Conservation (phyloP, 768 basidiomycete genomes). For the Amanita muscaria region DNA sequence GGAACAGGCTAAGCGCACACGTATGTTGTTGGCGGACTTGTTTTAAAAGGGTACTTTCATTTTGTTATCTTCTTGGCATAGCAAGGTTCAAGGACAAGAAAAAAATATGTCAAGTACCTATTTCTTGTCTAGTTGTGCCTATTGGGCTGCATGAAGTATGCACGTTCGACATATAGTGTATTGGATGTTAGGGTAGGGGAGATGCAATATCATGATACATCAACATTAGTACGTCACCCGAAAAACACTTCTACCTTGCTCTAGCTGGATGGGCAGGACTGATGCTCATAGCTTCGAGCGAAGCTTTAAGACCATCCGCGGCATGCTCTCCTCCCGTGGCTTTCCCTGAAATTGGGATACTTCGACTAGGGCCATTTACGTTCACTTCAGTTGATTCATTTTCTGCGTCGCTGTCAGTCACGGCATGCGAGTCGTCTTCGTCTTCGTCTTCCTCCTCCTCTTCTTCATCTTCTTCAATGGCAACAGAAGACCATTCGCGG, state of each 20-base stretch:
- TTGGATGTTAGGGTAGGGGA: not conserved
- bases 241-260: not conserved
- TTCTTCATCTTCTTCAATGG: conserved; percentile 65
- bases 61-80: not conserved
- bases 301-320: conserved; percentile 51
- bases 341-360: conserved; percentile 10
- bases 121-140: not conserved
- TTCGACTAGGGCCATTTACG: conserved; percentile 11
- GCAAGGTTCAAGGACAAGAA: not conserved
- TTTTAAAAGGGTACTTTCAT: conserved; percentile 1
- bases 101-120: too few species aligned
- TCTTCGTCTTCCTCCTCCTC: conserved; percentile 55
- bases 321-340: conserved; percentile 18
- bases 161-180: not conserved
- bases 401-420: conserved; percentile 4
- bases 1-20: conserved; percentile 2
- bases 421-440: conserved; percentile 22
- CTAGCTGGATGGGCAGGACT: conserved; percentile 38
- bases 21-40: conserved; percentile 2
- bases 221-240: not conserved
- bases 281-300: conserved; percentile 79
- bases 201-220: not conserved
- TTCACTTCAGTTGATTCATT: conserved; percentile 16
- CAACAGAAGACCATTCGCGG: conserved; percentile 82
- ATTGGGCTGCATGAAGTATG: not conserved